Base-by-base conservation (phyloP, 164 flowering plant species). In the Kingdonia uniflora region DNA sequence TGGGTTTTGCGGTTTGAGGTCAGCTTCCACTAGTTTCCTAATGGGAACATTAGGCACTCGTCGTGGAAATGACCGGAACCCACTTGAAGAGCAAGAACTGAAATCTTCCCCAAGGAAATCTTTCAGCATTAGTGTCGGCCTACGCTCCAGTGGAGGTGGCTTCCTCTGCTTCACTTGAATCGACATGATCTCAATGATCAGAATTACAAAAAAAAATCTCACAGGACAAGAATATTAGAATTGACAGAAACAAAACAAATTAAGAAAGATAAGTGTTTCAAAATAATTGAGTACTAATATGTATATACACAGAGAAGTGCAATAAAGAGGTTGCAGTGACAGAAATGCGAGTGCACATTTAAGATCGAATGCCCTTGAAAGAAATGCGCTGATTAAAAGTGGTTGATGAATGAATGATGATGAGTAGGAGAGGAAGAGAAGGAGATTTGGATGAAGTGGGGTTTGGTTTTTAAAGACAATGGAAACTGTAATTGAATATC, bases 41-140 rank as follows among this genome's bases (percentile, higher is more conserved):
- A 81, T 72, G 0, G 87, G 57, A 35, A 66, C 46, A 60, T 71
- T 67, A 54, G 75, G 77, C 13, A 68, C 71, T n/a, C 65, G 52
- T 3, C 88, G 74, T 0, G 87, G 84, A 43, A 68, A 71, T 5
- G 87, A 78, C 41, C 59, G 65, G 69, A 87, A 87, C 38, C 80
- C 85, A 61, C 62, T 78, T 56, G 85, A 78, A 0, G 91, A 81
- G 46, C 84, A 82, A 0, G 87, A 85, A 54, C 80, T 75, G 43
- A 71, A 43, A 54, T 87, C 94, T 23, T 82, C 86, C 16, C 50
- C 43, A 14, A 87, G 68, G 59, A 63, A 82, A 55, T 87, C 96
- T 45, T 79, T 87, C 17, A 87, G 74, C 70, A 82, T 50, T 54
- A 35, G n/a, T 6, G 68, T 21, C n/a, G 78, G 72, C 33, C 41